Evolutionary conservation across 2,329 filamentous ascomycete species (phyloP).

Genomic region (Scedosporium apiospermum): DNA sequence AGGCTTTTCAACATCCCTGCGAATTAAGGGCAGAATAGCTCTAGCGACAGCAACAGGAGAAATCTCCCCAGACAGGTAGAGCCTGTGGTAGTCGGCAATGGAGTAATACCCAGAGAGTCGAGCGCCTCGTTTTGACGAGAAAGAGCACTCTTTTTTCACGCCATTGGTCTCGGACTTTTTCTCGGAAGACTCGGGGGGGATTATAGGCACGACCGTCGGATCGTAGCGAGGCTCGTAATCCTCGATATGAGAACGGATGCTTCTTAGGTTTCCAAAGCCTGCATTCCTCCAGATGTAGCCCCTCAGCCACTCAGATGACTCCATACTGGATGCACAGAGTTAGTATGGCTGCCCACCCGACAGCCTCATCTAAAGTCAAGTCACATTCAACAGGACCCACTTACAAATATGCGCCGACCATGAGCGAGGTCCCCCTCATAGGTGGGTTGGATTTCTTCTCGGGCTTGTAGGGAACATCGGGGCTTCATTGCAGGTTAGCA

Average conservation of each 20-base stretch:
- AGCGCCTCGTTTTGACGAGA: neutral
- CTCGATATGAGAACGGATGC: constrained; percentile 40
- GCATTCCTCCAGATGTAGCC: constrained; percentile 52
- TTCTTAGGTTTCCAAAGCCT: constrained; percentile 49
- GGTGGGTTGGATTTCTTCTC: constrained; percentile 44
- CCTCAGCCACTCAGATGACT: constrained; percentile 43
- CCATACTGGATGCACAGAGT: constrained; percentile 30
- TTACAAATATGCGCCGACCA: constrained; percentile 6
- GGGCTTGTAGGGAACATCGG: constrained; percentile 32
- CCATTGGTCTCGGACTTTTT: constrained; percentile 2
- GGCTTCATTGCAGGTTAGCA: constrained; percentile 16
- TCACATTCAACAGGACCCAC: neutral
- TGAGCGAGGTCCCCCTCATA: constrained; percentile 32
- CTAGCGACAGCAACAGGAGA: constrained; percentile 35
- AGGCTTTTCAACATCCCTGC: constrained; percentile 24
- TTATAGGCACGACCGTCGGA: constrained; percentile 32
- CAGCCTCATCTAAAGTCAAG: neutral
- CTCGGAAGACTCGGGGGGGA: constrained; percentile 27
- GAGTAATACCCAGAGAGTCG: constrained; percentile 19
- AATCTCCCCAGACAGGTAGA: constrained; percentile 33
- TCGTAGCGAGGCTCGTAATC: constrained; percentile 38
- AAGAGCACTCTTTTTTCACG: neutral
- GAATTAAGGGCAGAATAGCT: constrained; percentile 35
- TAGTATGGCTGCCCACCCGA: neutral
- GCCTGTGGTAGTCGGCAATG: constrained; percentile 32